Conservation (phyloP, 192 early-diverging fungal genomes). For the Glomus cerebriforme region DNA sequence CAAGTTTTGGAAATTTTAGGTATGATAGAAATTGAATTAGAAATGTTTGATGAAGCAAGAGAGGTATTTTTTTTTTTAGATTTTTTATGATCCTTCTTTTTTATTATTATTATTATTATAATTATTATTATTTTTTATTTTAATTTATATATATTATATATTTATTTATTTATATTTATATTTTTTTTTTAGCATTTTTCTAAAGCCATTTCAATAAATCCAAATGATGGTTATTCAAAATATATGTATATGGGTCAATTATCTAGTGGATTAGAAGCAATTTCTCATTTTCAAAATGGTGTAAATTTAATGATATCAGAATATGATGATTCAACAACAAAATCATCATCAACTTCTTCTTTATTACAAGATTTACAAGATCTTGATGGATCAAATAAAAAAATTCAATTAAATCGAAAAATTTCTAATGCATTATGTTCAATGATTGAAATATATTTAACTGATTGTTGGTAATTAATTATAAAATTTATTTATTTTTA, state of each 20-base stretch:
- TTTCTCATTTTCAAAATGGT: constrained; percentile 71
- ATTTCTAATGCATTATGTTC: constrained; percentile 86
- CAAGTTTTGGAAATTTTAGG: constrained; percentile 70
- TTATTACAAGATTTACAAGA: not conserved
- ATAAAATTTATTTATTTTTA: not conserved
- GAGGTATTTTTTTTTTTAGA: constrained; percentile 40
- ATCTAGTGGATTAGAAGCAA: constrained; percentile 64
- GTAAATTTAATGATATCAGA: constrained; percentile 66
- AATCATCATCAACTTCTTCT: constrained; percentile 43
- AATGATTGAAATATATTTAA: constrained; percentile 97
- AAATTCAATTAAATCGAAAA: constrained; percentile 54
- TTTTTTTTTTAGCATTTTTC: constrained; percentile 54
- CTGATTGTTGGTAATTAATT: constrained; percentile 90
- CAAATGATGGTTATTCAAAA: constrained; percentile 69
- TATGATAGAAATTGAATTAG: constrained; percentile 75
- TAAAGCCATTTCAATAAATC: constrained; percentile 69
- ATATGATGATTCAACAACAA: constrained; percentile 46
- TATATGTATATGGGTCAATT: constrained; percentile 90
- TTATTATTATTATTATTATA: not conserved
- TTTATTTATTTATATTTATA: not conserved
- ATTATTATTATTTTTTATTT: not conserved
- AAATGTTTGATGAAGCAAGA: constrained; percentile 64
- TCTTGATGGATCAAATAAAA: not conserved
- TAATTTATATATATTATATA: not conserved
- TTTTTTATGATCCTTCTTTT: not conserved